phyloP scores from a whole-genome alignment of 257 asterid species.

The Cruciata laevipes region DNA sequence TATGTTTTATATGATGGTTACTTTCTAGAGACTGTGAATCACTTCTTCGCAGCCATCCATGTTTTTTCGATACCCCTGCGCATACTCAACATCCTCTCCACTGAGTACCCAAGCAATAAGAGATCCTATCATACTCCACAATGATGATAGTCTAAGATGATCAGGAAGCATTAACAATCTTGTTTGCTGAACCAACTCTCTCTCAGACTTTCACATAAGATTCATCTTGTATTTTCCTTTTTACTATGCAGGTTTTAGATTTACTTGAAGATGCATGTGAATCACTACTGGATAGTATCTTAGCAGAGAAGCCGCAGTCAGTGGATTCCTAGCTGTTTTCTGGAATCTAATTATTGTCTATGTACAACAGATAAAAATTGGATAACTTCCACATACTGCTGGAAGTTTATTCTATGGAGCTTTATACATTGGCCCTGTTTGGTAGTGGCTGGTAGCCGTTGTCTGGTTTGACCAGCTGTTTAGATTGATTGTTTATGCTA shows the following conservation, averaged over 20 bases:
- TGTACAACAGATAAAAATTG: neutral
- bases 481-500: too few relatives aligned
- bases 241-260: constrained; percentile 64
- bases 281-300: constrained; percentile 50
- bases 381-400: neutral
- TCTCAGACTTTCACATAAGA: too few relatives aligned
- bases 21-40: neutral
- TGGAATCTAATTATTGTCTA: neutral
- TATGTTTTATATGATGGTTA: neutral
- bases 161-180: too few relatives aligned
- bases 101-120: neutral
- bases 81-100: neutral
- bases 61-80: too few relatives aligned
- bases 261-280: constrained; percentile 86
- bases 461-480: too few relatives aligned
- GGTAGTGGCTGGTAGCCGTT: too few relatives aligned
- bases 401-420: neutral
- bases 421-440: neutral
- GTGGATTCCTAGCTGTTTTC: constrained; percentile 14
- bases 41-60: neutral
- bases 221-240: neutral
- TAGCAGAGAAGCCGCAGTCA: constrained; percentile 23
- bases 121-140: neutral
- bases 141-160: too few relatives aligned
- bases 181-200: neutral